Conservation (phyloP, 179 eudicot genomes). For the Beta macrorhiza region DNA sequence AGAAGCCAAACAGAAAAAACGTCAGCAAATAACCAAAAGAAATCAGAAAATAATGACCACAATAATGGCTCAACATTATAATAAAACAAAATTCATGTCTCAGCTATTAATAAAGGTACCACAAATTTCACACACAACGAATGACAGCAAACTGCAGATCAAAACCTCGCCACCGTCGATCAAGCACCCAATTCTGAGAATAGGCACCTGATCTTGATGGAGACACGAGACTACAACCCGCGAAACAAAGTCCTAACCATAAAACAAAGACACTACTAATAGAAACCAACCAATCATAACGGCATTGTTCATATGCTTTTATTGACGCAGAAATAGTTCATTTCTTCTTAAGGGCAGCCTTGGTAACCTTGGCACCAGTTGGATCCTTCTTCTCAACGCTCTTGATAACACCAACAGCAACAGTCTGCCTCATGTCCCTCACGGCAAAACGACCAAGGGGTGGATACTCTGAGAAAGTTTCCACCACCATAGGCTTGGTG, state of each 20-base stretch:
- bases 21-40: too few relatives aligned
- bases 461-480: conserved; percentile 28
- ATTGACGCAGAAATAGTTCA: conserved; percentile 12
- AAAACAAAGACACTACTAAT: conserved; percentile 1
- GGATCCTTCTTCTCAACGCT: conserved; percentile 28
- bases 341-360: conserved; percentile 35
- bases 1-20: too few relatives aligned
- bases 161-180: conserved; percentile 14
- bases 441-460: conserved; percentile 29
- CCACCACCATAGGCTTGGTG: conserved; percentile 34
- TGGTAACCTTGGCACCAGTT: conserved; percentile 26
- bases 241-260: neutral
- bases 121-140: neutral
- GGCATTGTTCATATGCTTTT: neutral
- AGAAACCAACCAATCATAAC: neutral
- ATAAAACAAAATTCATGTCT: neutral
- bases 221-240: neutral
- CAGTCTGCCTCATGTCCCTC: conserved; percentile 31
- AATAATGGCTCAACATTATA: neutral
- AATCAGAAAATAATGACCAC: neutral
- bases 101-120: neutral
- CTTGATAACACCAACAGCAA: conserved; percentile 31
- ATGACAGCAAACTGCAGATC: neutral
- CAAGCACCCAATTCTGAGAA: conserved; percentile 21
- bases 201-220: neutral